phyloP scores from a whole-genome alignment of 768 basidiomycete genomes.

The Stropharia rugosoannulata region DNA sequence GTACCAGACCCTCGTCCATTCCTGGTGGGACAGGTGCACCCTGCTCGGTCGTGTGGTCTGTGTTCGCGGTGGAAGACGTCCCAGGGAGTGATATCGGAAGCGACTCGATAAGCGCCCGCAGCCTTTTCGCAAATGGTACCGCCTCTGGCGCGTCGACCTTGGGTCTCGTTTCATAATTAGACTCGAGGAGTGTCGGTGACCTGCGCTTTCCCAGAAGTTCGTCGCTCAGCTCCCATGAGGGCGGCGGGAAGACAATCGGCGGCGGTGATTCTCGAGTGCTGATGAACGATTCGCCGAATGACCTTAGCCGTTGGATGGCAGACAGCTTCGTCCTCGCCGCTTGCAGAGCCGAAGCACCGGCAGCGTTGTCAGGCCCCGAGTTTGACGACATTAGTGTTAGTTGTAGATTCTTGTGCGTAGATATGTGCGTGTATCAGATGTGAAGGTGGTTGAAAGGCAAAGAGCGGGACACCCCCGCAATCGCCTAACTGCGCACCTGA shows the following conservation, averaged over 20 bases:
- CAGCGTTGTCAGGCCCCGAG: background rate
- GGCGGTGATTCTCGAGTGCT: slow-evolving; percentile 14
- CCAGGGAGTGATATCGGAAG: slow-evolving; percentile 29
- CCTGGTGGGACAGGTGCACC: slow-evolving; percentile 40
- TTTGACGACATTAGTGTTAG: background rate
- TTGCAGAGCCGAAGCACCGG: slow-evolving; percentile 1
- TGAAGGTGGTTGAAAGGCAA: background rate
- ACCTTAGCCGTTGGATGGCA: slow-evolving; percentile 35
- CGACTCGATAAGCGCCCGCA: slow-evolving; percentile 35
- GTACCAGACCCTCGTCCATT: slow-evolving; percentile 46
- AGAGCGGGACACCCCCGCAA: background rate
- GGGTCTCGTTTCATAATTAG: slow-evolving; percentile 16
- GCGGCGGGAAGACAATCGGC: slow-evolving; percentile 39
- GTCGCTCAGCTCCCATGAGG: slow-evolving; percentile 45
- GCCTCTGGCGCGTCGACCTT: slow-evolving; percentile 33
- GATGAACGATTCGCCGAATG: slow-evolving; percentile 26
- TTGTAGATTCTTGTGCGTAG: too few species aligned
- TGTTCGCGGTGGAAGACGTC: slow-evolving; percentile 15
- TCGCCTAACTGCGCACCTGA: background rate
- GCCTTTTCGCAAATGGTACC: slow-evolving; percentile 33
- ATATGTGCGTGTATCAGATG: too few species aligned
- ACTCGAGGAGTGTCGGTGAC: slow-evolving; percentile 18
- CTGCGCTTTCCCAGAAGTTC: slow-evolving; percentile 14
- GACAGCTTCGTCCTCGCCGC: slow-evolving; percentile 33
- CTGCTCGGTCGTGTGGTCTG: slow-evolving; percentile 12